Conservation (phyloP, 2,329 filamentous ascomycete genomes). For the Botrytis pseudocinerea region DNA sequence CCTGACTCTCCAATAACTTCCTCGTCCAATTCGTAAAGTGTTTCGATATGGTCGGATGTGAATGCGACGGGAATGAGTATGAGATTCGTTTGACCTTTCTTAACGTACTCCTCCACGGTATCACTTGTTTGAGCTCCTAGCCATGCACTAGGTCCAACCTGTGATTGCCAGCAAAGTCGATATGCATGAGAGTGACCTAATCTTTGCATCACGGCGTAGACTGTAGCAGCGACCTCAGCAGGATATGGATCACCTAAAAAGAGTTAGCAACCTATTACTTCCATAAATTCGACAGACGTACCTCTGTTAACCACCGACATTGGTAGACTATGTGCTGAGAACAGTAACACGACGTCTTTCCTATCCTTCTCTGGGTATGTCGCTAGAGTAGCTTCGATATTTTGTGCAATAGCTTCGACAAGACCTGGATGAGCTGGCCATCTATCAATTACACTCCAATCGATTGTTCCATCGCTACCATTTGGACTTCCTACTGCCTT, state of each 20-base stretch:
- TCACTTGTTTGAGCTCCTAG: constrained; percentile 89
- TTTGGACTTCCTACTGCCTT: constrained; percentile 50
- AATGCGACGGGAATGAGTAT: constrained; percentile 94
- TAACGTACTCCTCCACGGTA: constrained; percentile 84
- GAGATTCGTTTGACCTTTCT: constrained; percentile 88
- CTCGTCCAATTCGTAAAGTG: constrained; percentile 87
- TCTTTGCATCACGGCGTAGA: constrained; percentile 93
- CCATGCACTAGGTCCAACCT: constrained; percentile 95
- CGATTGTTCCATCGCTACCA: constrained; percentile 68
- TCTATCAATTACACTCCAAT: constrained; percentile 96
- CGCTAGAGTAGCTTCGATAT: constrained; percentile 81
- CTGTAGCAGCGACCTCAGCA: constrained; percentile 91
- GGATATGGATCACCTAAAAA: constrained; percentile 82
- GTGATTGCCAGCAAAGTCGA: constrained; percentile 94
- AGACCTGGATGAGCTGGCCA: constrained; percentile 93
- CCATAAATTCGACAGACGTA: constrained; percentile 42
- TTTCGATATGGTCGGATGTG: constrained; percentile 99
- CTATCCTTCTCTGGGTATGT: constrained; percentile 82
- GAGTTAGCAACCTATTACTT: constrained; percentile 25
- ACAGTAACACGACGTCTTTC: constrained; percentile 80
- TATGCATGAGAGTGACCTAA: constrained; percentile 88
- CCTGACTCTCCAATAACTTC: constrained; percentile 91
- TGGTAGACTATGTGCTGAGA: constrained; percentile 92
- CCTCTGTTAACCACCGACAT: constrained; percentile 97
- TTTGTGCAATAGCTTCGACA: constrained; percentile 87